phyloP scores from a whole-genome alignment of 805 yeast species.

The Kodamaea hsintzibuensis region DNA sequence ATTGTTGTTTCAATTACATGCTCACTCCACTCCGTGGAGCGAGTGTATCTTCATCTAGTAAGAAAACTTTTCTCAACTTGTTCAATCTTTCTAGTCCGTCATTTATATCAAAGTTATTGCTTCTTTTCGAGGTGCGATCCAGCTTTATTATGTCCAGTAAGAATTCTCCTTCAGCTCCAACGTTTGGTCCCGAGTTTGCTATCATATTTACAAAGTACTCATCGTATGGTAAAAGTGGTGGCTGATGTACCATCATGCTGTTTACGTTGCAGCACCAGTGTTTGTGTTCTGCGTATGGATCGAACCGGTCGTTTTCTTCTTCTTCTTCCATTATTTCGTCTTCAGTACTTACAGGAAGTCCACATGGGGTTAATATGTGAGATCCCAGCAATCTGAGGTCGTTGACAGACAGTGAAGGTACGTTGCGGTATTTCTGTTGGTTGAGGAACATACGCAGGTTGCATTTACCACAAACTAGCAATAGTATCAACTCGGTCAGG shows the following conservation, averaged over 20 bases:
- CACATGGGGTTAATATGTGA: constrained; percentile 31
- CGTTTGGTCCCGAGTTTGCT: constrained; percentile 19
- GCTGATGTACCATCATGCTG: constrained; percentile 12
- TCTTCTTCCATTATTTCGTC: constrained; percentile 10
- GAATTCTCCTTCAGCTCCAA: constrained; percentile 26
- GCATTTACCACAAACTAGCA: constrained; percentile 38
- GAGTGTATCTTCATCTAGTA: constrained; percentile 11
- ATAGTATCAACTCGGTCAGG: constrained; percentile 25
- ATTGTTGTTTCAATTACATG: not conserved
- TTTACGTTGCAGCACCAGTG: constrained; percentile 34
- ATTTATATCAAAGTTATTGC: constrained; percentile 27
- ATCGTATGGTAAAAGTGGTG: constrained; percentile 2
- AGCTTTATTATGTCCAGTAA: not conserved
- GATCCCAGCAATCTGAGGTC: constrained; percentile 21
- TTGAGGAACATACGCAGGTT: constrained; percentile 35
- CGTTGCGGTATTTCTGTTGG: constrained; percentile 4
- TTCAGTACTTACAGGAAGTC: constrained; percentile 22
- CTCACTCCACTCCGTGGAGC: not conserved
- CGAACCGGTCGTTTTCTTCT: constrained; percentile 10
- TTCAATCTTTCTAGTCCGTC: constrained; percentile 35
- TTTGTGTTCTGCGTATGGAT: constrained; percentile 33
- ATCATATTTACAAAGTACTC: constrained; percentile 28
- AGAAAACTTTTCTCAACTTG: constrained; percentile 37
- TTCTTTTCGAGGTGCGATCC: constrained; percentile 14
- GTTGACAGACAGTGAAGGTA: constrained; percentile 1